These are phyloP conservation scores for Lithohypha guttulata DNA, from an alignment of 2,329 filamentous ascomycete species.

Conservation along the genomic window DNA sequence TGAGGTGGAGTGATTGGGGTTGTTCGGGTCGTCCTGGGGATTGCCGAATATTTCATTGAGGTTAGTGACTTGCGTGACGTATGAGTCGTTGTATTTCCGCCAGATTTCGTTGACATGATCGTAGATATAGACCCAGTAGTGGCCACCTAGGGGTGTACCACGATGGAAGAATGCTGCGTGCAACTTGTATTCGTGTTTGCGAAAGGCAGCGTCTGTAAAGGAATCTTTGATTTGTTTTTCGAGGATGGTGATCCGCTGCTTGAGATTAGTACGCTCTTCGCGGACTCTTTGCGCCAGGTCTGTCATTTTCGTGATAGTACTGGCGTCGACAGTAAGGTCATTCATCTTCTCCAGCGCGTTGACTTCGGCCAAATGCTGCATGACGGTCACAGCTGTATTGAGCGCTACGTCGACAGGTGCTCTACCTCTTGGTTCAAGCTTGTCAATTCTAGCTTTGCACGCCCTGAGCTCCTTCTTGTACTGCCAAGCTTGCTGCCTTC, in stretches of 20 bases:
- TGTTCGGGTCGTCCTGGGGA: constrained; percentile 10
- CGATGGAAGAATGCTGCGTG: constrained; percentile 91
- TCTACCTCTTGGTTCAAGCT: constrained; percentile 26
- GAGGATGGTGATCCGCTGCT: constrained; percentile 36
- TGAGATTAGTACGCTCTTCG: constrained; percentile 21
- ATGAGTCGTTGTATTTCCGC: constrained; percentile 89
- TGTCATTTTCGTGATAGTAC: constrained; percentile 13
- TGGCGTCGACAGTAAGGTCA: background rate
- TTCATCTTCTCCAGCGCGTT: background rate
- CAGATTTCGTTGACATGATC: constrained; percentile 74
- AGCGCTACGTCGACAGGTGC: constrained; percentile 17
- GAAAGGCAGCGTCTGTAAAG: constrained; percentile 47
- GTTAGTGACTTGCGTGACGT: constrained; percentile 58
- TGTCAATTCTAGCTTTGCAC: constrained; percentile 39
- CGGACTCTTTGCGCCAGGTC: constrained; percentile 14
- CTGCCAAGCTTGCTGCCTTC: constrained; percentile 62
- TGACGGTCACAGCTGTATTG: constrained; percentile 16
- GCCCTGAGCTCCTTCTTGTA: constrained; percentile 54
- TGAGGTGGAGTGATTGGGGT: constrained; percentile 33
- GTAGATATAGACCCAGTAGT: constrained; percentile 95
- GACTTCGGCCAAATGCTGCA: constrained; percentile 12
- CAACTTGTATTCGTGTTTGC: constrained; percentile 63
- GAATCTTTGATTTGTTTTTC: constrained; percentile 43
- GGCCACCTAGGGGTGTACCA: constrained; percentile 56
- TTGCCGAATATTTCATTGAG: constrained; percentile 46